These are phyloP conservation scores for Thelonectria olida DNA, from an alignment of 2,329 filamentous ascomycete genomes.

Conservation along the genomic window DNA sequence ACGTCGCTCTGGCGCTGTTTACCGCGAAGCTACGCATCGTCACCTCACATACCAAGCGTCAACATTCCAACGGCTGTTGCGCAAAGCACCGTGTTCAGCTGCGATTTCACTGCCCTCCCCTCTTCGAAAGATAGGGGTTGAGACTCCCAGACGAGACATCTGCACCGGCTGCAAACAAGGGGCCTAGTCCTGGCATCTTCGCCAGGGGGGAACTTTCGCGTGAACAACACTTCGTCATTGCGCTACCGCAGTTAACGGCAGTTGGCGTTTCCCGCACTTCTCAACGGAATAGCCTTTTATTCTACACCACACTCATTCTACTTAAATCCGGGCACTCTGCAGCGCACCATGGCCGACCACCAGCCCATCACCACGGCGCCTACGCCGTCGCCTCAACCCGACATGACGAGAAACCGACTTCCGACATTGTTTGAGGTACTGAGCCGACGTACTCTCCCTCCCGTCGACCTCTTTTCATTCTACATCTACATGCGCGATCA, in stretches of 20 bases:
- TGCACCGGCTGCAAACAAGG: conserved; percentile 26
- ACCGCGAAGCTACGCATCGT: conserved; percentile 35
- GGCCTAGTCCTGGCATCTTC: conserved; percentile 19
- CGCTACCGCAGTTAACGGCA: conserved; percentile 21
- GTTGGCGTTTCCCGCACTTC: conserved; percentile 25
- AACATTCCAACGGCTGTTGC: conserved; percentile 36
- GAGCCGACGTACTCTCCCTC: conserved; percentile 90
- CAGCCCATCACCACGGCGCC: conserved; percentile 41
- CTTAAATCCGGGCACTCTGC: conserved; percentile 16
- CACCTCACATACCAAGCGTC: conserved; percentile 35
- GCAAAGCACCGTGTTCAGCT: conserved; percentile 28
- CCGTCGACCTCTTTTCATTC: conserved; percentile 97
- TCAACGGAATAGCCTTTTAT: conserved; percentile 28
- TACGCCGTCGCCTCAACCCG: conserved; percentile 65
- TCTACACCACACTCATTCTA: conserved; percentile 24
- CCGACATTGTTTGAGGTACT: conserved; percentile 96
- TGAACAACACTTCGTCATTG: conserved; percentile 29
- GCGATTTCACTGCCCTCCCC: conserved; percentile 30
- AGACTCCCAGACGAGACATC: conserved; percentile 21
- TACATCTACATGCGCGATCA: conserved; percentile 99
- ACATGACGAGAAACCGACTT: conserved; percentile 79
- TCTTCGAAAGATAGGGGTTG: conserved; percentile 20
- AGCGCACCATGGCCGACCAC: conserved; percentile 39
- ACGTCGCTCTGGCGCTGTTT: conserved; percentile 36
- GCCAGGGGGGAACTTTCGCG: conserved; percentile 33